Base-by-base conservation (phyloP, 2,329 filamentous ascomycete genomes). In the Harringtonia aguacate region DNA sequence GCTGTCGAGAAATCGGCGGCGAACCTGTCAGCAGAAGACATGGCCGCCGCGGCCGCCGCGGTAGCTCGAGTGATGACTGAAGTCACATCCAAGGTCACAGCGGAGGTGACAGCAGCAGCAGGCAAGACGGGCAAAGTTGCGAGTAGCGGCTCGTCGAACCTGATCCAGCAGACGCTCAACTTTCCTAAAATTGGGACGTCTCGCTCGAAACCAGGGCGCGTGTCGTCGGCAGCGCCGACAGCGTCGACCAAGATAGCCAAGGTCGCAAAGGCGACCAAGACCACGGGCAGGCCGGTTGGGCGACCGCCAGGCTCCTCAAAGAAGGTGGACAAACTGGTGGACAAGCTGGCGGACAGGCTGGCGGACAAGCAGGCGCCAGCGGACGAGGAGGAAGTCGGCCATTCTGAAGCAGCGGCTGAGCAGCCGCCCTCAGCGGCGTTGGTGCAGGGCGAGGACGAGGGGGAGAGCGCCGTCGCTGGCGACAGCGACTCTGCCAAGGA, bases 161-260 rank as follows among this genome's bases (percentile, higher is more conserved):
- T 36, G 37, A 15, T 41, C 17, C 45, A 47, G 17, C 41, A 44
- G 29, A 43, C 30, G 17, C 37, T 39, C 14, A 28, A 34, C 21
- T 30, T 39, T 24, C 24, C 37, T 15, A n/a, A 12, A 15, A 24
- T 36, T 29, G 30, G 15, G 15, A 9, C 13, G 8, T 6, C 12
- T n/a, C 15, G 30, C 2, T 14, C n/a, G 3, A 34, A 41, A 9
- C 4, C 21, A 22, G 39, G 28, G 14, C 21, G 36, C 4, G 21
- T 14, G 34, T 28, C 36, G n/a, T 21, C 13, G 10, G 14, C 36
- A 6, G 4, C 34, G 14, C 4, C 34, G 8, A 12, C 20, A 17
- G 8, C 20, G 34, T 22, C 20, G 34, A 36, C 34, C 15, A 27
- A 27, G 24, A 6, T 6, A 27, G 24, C 10, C n/a, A n/a, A n/a